Evolutionary conservation across 345 rosid species (phyloP).

Genomic region (Gossypium stocksii): DNA sequence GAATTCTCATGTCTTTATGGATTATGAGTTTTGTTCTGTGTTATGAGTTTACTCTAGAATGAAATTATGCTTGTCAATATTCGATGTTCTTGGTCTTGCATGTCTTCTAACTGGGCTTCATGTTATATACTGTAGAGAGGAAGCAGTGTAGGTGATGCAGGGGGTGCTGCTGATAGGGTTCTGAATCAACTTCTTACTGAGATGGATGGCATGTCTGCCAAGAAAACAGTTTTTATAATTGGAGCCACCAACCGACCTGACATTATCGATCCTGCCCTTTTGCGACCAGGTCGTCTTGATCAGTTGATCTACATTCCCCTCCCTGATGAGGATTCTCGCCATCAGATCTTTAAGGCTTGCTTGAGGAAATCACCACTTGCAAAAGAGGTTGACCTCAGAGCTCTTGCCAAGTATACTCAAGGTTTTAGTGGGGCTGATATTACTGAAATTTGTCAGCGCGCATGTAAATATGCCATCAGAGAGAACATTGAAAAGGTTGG

Average conservation of each 20-base stretch:
- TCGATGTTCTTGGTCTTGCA: not conserved
- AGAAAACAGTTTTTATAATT: constrained; percentile 91
- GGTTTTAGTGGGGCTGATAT: constrained; percentile 98
- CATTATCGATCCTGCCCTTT: constrained; percentile 88
- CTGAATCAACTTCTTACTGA: constrained; percentile 92
- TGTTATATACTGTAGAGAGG: constrained; percentile 59
- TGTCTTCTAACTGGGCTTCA: not conserved
- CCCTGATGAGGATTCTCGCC: constrained; percentile 91
- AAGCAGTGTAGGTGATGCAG: constrained; percentile 86
- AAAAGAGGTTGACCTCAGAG: constrained; percentile 79
- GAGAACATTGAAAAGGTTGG: constrained; percentile 89
- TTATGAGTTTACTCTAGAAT: not conserved
- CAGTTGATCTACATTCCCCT: constrained; percentile 94
- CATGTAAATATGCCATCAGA: constrained; percentile 90
- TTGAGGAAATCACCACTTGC: constrained; percentile 90
- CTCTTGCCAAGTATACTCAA: constrained; percentile 84
- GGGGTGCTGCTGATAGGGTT: constrained; percentile 97
- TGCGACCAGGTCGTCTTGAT: constrained; percentile 92
- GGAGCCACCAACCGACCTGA: constrained; percentile 97
- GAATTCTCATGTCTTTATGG: not conserved
- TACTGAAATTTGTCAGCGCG: constrained; percentile 91
- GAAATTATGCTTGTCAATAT: not conserved
- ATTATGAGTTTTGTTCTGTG: not conserved
- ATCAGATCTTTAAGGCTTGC: constrained; percentile 74
- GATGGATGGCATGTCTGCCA: constrained; percentile 98